phyloP scores from a whole-genome alignment of 2,329 filamentous ascomycete genomes.

The Sclerotinia spermophila region DNA sequence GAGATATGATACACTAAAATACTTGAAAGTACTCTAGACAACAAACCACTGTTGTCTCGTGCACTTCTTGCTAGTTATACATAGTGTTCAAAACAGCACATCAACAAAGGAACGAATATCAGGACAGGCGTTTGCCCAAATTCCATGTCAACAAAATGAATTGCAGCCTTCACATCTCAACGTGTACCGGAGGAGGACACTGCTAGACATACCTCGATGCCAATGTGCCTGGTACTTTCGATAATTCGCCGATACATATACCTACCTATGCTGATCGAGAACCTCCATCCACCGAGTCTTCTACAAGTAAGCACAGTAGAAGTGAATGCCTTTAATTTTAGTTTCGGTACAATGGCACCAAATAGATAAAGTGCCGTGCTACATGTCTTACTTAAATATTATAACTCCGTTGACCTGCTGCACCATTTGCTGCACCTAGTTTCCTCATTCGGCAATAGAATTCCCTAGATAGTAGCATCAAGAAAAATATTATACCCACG shows the following conservation, averaged over 20 bases:
- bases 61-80: neutral
- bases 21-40: neutral
- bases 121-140: neutral
- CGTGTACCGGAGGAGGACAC: neutral
- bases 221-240: neutral
- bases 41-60: neutral
- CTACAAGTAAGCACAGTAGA: neutral
- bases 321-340: conserved; percentile 10
- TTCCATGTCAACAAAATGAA: neutral
- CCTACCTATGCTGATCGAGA: neutral
- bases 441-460: neutral
- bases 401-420: conserved; percentile 3
- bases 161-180: neutral
- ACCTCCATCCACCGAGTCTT: neutral
- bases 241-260: neutral
- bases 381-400: neutral
- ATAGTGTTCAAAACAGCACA: neutral
- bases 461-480: conserved; percentile 12
- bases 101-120: neutral
- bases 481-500: conserved; percentile 1
- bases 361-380: conserved; percentile 8
- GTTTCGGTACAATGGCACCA: conserved; percentile 2
- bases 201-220: neutral
- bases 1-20: neutral
- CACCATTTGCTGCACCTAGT: conserved; percentile 3